Evolutionary conservation across 768 basidiomycete species (phyloP).

Genomic region (Gloeophyllum trabeum): DNA sequence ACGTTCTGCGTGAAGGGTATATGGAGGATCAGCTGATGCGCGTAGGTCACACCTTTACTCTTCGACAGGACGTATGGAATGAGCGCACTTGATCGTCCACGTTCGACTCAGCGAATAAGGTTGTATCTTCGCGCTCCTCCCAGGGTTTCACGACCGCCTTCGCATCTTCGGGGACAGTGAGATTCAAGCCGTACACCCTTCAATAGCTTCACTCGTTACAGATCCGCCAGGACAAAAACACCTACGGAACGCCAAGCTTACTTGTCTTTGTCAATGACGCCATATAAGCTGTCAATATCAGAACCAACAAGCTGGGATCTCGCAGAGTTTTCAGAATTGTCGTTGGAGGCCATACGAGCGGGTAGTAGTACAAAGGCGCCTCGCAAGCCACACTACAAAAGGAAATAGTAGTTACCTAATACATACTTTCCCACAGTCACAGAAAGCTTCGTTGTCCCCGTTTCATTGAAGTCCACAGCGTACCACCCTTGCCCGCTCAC

Average conservation of each 20-base stretch:
- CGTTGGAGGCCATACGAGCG: too few species aligned
- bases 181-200: slow-evolving; percentile 75
- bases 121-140: slow-evolving; percentile 63
- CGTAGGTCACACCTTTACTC: slow-evolving; percentile 3
- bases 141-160: slow-evolving; percentile 72
- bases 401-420: too few species aligned
- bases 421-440: too few species aligned
- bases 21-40: slow-evolving; percentile 64
- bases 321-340: slow-evolving; percentile 8
- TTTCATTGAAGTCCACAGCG: too few species aligned
- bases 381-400: too few species aligned
- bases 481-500: too few species aligned
- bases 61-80: slow-evolving; percentile 1
- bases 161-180: slow-evolving; percentile 73
- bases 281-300: slow-evolving; percentile 16
- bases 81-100: slow-evolving; percentile 72
- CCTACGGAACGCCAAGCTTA: slow-evolving; percentile 8
- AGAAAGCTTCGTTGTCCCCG: too few species aligned
- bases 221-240: neutral
- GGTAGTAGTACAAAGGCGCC: too few species aligned
- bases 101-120: slow-evolving; percentile 59
- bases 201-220: slow-evolving; percentile 4
- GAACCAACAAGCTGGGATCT: slow-evolving; percentile 11
- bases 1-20: slow-evolving; percentile 75
- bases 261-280: slow-evolving; percentile 19